These are phyloP conservation scores for Candida quercuum DNA, from an alignment of 805 yeast genomes.

Conservation along the genomic window DNA sequence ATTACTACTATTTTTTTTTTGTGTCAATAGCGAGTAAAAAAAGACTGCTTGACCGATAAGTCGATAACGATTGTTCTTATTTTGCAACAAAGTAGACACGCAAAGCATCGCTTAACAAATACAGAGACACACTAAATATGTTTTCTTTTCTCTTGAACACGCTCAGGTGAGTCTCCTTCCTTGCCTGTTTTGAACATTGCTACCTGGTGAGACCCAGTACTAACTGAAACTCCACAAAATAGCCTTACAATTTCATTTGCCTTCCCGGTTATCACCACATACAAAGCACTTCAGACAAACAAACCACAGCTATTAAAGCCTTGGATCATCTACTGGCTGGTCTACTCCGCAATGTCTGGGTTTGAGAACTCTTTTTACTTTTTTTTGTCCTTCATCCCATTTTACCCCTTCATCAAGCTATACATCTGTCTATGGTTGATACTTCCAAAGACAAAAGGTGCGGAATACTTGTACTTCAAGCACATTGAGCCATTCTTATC, in stretches of 20 bases:
- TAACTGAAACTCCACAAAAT: not conserved
- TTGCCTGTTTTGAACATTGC: too few relatives aligned
- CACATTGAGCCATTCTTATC: constrained; percentile 34
- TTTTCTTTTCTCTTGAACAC: too few relatives aligned
- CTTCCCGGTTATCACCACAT: constrained; percentile 59
- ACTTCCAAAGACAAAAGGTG: constrained; percentile 44
- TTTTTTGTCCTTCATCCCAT: constrained; percentile 47
- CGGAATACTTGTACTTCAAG: constrained; percentile 32
- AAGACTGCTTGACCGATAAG: too few relatives aligned
- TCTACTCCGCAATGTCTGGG: constrained; percentile 37
- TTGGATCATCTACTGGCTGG: constrained; percentile 65
- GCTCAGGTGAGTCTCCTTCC: not conserved
- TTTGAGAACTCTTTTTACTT: constrained; percentile 38
- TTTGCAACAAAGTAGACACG: too few relatives aligned
- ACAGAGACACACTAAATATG: too few relatives aligned
- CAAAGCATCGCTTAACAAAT: too few relatives aligned
- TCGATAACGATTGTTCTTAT: too few relatives aligned
- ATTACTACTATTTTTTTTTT: too few relatives aligned
- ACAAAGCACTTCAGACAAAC: constrained; percentile 43
- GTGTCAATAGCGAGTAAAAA: too few relatives aligned
- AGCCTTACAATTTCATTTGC: constrained; percentile 38
- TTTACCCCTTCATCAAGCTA: constrained; percentile 43
- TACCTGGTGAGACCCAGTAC: too few relatives aligned
- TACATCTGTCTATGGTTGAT: constrained; percentile 57
- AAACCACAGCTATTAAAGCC: constrained; percentile 27